Percentiles rank a stretch among this genome's conserved stretches.
Conservation (phyloP, 352 stramenopile species). For the Pythium apleroticum region DNA sequence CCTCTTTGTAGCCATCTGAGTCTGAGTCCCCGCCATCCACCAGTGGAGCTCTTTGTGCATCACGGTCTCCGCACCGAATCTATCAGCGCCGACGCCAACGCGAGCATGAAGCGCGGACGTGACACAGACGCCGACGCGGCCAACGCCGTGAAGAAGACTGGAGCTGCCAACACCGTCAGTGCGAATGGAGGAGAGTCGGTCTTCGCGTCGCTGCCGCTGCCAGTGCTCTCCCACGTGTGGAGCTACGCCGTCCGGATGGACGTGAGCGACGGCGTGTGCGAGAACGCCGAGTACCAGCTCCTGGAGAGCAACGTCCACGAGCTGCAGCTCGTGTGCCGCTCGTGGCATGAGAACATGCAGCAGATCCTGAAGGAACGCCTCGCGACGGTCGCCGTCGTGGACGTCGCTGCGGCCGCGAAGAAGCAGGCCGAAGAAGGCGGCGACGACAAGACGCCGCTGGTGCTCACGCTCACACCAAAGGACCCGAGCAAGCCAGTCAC, state of each 20-base stretch:
- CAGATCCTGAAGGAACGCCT: slow-evolving; percentile 15
- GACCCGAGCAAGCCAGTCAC: slow-evolving; percentile 10
- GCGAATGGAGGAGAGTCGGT: not conserved
- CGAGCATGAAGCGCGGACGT: slow-evolving; percentile 18
- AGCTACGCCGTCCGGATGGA: slow-evolving; percentile 19
- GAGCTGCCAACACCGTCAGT: not conserved
- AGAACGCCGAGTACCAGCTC: slow-evolving; percentile 15
- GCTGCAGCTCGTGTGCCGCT: slow-evolving; percentile 21
- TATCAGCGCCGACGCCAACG: not conserved
- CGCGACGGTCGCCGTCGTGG: slow-evolving; percentile 11
- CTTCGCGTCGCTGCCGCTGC: slow-evolving; percentile 13
- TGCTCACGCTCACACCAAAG: slow-evolving; percentile 6
- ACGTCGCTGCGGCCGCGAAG: slow-evolving; percentile 11
- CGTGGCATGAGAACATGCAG: slow-evolving; percentile 16
- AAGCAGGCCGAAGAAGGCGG: not conserved
- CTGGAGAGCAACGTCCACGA: slow-evolving; percentile 15
- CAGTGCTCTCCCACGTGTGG: slow-evolving; percentile 16
- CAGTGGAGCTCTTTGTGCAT: not conserved
- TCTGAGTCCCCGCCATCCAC: slow-evolving; percentile 4
- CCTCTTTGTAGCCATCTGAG: not conserved
- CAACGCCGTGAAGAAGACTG: not conserved
- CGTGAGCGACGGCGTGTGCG: slow-evolving; percentile 17
- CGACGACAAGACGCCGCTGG: slow-evolving; percentile 1
- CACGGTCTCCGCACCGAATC: not conserved
- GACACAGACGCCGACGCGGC: slow-evolving; percentile 1